A percentile compares a stretch with the other conserved stretches of the same genome.
Conservation (phyloP, 31 red algal species). For the Odonthalia washingtoniensis region DNA sequence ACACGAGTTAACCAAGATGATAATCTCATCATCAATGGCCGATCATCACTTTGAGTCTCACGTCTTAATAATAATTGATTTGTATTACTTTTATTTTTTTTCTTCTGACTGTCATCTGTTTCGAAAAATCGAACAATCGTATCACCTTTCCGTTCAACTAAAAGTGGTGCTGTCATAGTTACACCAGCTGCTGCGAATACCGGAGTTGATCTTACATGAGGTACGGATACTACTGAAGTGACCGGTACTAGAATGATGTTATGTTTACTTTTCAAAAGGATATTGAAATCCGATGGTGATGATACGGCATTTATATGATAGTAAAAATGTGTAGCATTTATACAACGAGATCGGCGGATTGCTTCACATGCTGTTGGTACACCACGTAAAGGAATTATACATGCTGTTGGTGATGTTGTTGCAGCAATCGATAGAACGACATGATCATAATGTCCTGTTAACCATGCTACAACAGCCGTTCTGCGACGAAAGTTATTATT, state of each 20-base stretch:
- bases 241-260: too few species aligned
- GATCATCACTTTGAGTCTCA: slow-evolving; percentile 47
- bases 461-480: background rate
- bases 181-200: background rate
- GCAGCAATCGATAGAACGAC: background rate
- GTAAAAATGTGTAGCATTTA: too few species aligned
- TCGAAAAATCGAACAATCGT: slow-evolving; percentile 41
- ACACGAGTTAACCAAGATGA: slow-evolving; percentile 72
- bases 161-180: slow-evolving; percentile 1
- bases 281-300: too few species aligned
- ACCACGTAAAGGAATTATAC: too few species aligned
- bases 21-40: slow-evolving; percentile 48
- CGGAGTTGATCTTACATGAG: too few species aligned
- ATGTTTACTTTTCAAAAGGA: too few species aligned
- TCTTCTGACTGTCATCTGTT: too few species aligned
- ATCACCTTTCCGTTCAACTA: slow-evolving; percentile 50
- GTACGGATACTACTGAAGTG: too few species aligned
- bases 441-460: background rate
- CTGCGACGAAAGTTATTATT: background rate
- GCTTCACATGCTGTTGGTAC: too few species aligned
- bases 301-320: too few species aligned
- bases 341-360: too few species aligned
- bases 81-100: background rate
- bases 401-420: background rate
- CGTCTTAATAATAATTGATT: background rate